phyloP scores from a whole-genome alignment of 2,329 filamentous ascomycete species.

The Geosmithia morbida region DNA sequence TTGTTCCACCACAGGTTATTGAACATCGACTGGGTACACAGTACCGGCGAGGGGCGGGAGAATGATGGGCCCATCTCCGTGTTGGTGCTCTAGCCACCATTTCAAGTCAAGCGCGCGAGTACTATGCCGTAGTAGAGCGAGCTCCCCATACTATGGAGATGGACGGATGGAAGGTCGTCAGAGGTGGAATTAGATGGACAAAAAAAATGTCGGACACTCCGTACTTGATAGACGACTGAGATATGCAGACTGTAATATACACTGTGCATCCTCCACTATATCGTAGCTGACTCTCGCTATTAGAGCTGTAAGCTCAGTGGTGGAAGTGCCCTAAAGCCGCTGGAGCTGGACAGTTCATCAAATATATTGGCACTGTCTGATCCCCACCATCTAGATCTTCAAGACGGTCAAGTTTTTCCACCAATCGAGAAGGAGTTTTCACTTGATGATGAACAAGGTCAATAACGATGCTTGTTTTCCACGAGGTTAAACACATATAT shows the following conservation, averaged over 20 bases:
- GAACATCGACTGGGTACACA: neutral
- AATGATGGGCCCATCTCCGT: neutral
- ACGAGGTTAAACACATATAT: neutral
- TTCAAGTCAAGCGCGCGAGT: neutral
- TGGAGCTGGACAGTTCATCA: neutral
- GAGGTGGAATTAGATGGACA: neutral
- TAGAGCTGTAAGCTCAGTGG: no score
- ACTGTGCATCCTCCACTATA: neutral
- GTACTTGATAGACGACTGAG: neutral
- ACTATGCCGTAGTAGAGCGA: neutral
- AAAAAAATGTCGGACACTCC: neutral
- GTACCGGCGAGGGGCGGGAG: neutral
- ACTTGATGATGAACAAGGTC: neutral
- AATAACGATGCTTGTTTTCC: neutral
- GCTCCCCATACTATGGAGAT: neutral
- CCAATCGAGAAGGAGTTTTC: neutral
- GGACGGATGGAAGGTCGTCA: neutral
- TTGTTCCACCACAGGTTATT: slow-evolving; percentile 14
- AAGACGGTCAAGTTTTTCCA: neutral
- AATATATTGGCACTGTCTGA: neutral
- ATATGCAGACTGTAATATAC: neutral
- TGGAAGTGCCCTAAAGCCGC: no score
- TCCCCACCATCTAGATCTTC: neutral
- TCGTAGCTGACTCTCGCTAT: neutral
- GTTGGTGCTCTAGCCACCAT: neutral